A percentile compares a stretch with the other conserved stretches of the same genome.
Conservation (phyloP, 768 basidiomycete species). For the Lentinula edodes region DNA sequence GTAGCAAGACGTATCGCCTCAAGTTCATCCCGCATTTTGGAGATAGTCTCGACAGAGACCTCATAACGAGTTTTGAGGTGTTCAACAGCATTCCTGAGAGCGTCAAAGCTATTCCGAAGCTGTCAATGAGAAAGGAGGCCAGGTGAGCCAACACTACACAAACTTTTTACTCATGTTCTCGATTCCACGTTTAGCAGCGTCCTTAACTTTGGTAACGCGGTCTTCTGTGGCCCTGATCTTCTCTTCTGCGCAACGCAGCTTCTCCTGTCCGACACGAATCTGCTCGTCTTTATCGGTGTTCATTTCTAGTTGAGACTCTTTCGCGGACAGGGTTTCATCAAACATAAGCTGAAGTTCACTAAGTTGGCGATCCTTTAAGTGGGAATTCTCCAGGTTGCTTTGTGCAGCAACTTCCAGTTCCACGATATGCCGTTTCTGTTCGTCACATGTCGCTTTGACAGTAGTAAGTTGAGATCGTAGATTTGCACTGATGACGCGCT, state of each 20-base stretch:
- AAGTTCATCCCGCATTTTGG: slow-evolving; percentile 19
- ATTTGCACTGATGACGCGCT: slow-evolving; percentile 13
- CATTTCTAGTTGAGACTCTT: background rate
- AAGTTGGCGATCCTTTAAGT: background rate
- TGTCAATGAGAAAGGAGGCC: background rate
- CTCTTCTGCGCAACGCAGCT: background rate
- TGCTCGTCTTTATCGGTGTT: background rate
- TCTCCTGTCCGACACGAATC: background rate
- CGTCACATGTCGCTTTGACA: slow-evolving; percentile 8
- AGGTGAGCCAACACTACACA: background rate
- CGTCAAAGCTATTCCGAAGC: slow-evolving; percentile 17
- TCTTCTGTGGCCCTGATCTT: slow-evolving; percentile 5
- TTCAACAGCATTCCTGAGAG: slow-evolving; percentile 23
- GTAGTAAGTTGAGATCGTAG: slow-evolving; percentile 15
- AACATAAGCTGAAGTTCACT: background rate
- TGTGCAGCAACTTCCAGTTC: slow-evolving; percentile 14
- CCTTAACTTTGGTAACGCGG: slow-evolving; percentile 8
- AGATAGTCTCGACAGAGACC: slow-evolving; percentile 19
- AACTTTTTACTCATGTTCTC: slow-evolving; percentile 13
- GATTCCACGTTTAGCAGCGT: slow-evolving; percentile 12
- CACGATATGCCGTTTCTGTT: slow-evolving; percentile 12
- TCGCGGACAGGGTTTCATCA: slow-evolving; percentile 8
- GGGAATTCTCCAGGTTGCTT: slow-evolving; percentile 5
- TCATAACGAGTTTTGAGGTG: slow-evolving; percentile 19
- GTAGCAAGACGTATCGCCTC: slow-evolving; percentile 16